These are phyloP conservation scores for Cystofilobasidium capitatum DNA, from an alignment of 768 basidiomycete genomes.

Conservation along the genomic window DNA sequence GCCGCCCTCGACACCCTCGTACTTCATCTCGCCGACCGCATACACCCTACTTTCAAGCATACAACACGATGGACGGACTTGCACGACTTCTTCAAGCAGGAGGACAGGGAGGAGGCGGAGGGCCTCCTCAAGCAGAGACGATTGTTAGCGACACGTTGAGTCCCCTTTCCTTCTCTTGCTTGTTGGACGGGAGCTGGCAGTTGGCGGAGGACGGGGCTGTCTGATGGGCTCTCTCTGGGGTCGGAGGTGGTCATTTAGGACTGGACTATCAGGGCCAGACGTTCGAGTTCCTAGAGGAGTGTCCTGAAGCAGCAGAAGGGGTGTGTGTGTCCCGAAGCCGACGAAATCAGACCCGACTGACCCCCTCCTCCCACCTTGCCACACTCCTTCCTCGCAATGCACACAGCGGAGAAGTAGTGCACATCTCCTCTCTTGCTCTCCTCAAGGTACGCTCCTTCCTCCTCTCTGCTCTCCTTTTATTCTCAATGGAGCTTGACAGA, in stretches of 20 bases:
- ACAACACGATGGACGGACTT: conserved; percentile 23
- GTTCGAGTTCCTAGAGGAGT: too few species aligned
- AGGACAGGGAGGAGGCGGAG: conserved; percentile 20
- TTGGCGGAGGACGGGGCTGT: background rate
- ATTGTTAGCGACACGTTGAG: conserved; percentile 21
- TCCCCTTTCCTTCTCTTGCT: background rate
- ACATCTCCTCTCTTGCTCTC: conserved; percentile 93
- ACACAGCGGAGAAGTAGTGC: conserved; percentile 54
- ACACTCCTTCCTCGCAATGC: too few species aligned
- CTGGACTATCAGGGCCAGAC: too few species aligned
- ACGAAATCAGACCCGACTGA: background rate
- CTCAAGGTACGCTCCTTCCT: conserved; percentile 61
- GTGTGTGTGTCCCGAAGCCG: too few species aligned
- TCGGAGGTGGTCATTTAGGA: too few species aligned
- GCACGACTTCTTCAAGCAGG: conserved; percentile 20
- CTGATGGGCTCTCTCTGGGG: background rate
- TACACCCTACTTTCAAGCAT: background rate
- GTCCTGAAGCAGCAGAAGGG: too few species aligned
- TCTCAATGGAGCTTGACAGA: conserved; percentile 6
- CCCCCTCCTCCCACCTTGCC: background rate
- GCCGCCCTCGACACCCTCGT: background rate
- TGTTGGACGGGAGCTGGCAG: background rate
- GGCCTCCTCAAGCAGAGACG: conserved; percentile 20
- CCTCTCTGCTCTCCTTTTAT: background rate
- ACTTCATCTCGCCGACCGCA: background rate